Conservation (phyloP, 2,329 filamentous ascomycete species). For the Penicillium oxalicum region DNA sequence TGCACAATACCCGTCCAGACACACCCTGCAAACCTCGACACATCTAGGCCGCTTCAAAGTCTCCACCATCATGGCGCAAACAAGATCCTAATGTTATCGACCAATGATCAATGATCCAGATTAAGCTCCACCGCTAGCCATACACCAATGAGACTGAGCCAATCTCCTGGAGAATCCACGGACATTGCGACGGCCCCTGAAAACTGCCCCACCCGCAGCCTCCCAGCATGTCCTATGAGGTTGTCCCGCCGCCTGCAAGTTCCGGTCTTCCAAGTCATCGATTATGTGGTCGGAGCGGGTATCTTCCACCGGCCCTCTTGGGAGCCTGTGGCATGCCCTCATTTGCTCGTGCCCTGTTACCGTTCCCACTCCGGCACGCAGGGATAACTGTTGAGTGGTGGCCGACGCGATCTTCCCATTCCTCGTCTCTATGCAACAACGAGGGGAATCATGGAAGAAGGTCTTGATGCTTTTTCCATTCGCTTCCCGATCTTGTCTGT, state of each 20-base stretch:
- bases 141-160: conserved; percentile 7
- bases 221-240: conserved; percentile 4
- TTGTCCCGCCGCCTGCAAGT: too few species aligned
- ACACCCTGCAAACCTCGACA: neutral
- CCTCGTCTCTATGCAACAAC: conserved; percentile 15
- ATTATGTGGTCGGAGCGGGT: conserved; percentile 12
- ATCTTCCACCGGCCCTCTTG: conserved; percentile 9
- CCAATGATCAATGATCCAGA: conserved; percentile 5
- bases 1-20: neutral
- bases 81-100: conserved; percentile 2
- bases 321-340: neutral
- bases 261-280: conserved; percentile 12
- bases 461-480: neutral
- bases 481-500: conserved; percentile 5
- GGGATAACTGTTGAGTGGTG: conserved; percentile 24
- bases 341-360: conserved; percentile 20
- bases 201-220: conserved; percentile 20
- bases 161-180: conserved; percentile 14
- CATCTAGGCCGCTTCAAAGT: neutral
- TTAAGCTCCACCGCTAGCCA: neutral
- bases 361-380: conserved; percentile 24
- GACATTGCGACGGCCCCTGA: conserved; percentile 28
- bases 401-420: conserved; percentile 16
- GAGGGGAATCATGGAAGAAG: neutral
- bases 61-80: neutral